Conservation (phyloP, 805 yeast species). For the Jamesozyma jinghongensis region DNA sequence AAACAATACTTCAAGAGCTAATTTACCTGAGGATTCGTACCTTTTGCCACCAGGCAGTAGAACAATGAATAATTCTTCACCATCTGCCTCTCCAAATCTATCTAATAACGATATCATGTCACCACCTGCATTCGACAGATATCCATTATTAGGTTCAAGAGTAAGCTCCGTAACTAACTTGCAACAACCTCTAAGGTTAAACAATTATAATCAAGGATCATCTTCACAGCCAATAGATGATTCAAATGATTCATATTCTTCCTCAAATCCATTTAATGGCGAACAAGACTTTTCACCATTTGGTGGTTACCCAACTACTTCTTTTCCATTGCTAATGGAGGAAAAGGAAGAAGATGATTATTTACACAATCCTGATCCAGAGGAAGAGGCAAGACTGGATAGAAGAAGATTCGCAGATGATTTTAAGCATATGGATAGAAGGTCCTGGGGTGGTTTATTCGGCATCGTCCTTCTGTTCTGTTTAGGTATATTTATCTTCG, state of each 20-base stretch:
- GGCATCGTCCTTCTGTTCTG: conserved; percentile 50
- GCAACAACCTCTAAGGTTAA: background rate
- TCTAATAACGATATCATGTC: conserved; percentile 24
- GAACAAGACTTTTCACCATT: conserved; percentile 77
- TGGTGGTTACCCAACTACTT: conserved; percentile 93
- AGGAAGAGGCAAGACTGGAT: conserved; percentile 80
- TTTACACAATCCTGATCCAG: conserved; percentile 92
- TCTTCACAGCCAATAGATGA: conserved; percentile 1
- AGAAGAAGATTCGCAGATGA: conserved; percentile 57
- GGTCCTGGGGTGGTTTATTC: conserved; percentile 52
- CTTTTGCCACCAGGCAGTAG: conserved; percentile 1
- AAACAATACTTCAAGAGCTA: background rate
- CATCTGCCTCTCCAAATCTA: conserved; percentile 5
- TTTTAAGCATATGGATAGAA: conserved; percentile 54
- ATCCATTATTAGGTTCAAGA: conserved; percentile 56
- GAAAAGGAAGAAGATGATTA: conserved; percentile 95
- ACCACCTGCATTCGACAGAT: conserved; percentile 59
- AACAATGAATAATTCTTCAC: background rate
- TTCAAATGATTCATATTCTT: conserved; percentile 26
- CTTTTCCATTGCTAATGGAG: conserved; percentile 83
- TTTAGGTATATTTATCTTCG: conserved; percentile 60
- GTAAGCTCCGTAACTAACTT: conserved; percentile 41
- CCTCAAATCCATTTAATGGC: conserved; percentile 17
- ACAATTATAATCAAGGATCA: conserved; percentile 4
- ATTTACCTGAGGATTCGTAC: background rate